Base-by-base conservation (phyloP, 1,284 basidiomycete species). In the Sanghuangporus baumii region DNA sequence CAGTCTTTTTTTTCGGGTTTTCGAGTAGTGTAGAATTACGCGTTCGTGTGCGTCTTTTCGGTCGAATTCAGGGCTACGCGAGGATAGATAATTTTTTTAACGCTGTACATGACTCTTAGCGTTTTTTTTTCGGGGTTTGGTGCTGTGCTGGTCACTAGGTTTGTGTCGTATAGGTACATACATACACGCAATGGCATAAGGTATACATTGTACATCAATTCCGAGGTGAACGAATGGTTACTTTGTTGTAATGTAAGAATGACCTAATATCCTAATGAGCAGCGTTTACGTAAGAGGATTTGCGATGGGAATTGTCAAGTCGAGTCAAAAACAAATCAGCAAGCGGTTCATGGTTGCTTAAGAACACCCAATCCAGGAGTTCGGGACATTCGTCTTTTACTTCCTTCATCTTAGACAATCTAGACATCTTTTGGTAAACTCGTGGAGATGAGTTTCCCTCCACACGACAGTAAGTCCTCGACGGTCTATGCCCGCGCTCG, bases 381-480 rank as follows among this genome's bases (percentile, higher is more conserved):
- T 18, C 6, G 14, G 18, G 14, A 46, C 11, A 46, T 46, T n/a
- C 16, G 18, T 46, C 7, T 46, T 18, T 18, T 46, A 16, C 7
- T 6, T 18, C 18, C 8, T 18, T 7, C 16, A 31, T 51, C n/a
- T 51, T 51, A 31, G n/a, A 51, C 18, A 51, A 31, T 51, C 26
- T 14, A n/a, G 36, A 54, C 5, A 37, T 9, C 52, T 54, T 18
- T n/a, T 54, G 18, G 12, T 7, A 37, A n/a, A 54, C 37, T 36
- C 20, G 16, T 11, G 55, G 73, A 65, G 66, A 91, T 91, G 89
- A 77, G 87, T 57, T 90, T 90, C 71, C 78, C 84, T 56, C 74
- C 79, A 2, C 89, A 92, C 77, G 87, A 90, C 73, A 83, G 89
- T 90, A 66, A 74, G 87, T 79, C 37, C 56, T 54, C 43, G 31